Conservation (phyloP, 768 basidiomycete genomes). For the Pholiota conissans region DNA sequence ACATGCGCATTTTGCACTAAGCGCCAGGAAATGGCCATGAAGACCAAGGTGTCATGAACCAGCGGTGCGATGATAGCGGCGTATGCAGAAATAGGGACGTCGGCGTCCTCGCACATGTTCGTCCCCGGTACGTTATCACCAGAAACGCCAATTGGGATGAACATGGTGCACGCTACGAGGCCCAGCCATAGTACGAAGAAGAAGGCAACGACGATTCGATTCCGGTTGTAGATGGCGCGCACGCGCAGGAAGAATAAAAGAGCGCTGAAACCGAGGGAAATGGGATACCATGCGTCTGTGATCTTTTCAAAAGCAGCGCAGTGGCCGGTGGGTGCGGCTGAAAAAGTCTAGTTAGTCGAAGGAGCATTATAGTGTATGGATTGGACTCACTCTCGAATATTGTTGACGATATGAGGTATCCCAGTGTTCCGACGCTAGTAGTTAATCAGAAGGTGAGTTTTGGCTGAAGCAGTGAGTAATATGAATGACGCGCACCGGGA, state of each 20-base stretch:
- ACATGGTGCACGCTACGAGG: slow-evolving; percentile 22
- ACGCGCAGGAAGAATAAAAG: slow-evolving; percentile 28
- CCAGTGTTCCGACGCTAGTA: neutral
- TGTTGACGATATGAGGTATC: slow-evolving; percentile 3
- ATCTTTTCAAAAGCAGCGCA: slow-evolving; percentile 11
- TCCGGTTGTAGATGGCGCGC: slow-evolving; percentile 19
- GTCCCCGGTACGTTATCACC: slow-evolving; percentile 18
- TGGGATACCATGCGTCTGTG: slow-evolving; percentile 14
- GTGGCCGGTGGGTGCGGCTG: slow-evolving; percentile 17
- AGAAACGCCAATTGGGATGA: slow-evolving; percentile 20
- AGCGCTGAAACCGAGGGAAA: slow-evolving; percentile 15
- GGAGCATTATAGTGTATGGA: neutral
- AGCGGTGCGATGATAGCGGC: slow-evolving; percentile 19
- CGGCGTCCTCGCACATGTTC: slow-evolving; percentile 21
- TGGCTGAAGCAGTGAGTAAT: neutral
- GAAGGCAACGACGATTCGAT: slow-evolving; percentile 12
- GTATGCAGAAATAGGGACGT: slow-evolving; percentile 14
- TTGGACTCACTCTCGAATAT: slow-evolving; percentile 7
- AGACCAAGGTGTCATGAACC: slow-evolving; percentile 29
- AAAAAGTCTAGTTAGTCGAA: neutral
- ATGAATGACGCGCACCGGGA: slow-evolving; percentile 14
- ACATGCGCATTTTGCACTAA: slow-evolving; percentile 19
- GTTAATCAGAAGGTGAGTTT: neutral
- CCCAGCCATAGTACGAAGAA: slow-evolving; percentile 30
- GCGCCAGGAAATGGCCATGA: slow-evolving; percentile 30